Percentiles rank a stretch among this genome's conserved stretches.
Conservation (phyloP, 345 rosid genomes). For the Eucalyptus sideroxylon region DNA sequence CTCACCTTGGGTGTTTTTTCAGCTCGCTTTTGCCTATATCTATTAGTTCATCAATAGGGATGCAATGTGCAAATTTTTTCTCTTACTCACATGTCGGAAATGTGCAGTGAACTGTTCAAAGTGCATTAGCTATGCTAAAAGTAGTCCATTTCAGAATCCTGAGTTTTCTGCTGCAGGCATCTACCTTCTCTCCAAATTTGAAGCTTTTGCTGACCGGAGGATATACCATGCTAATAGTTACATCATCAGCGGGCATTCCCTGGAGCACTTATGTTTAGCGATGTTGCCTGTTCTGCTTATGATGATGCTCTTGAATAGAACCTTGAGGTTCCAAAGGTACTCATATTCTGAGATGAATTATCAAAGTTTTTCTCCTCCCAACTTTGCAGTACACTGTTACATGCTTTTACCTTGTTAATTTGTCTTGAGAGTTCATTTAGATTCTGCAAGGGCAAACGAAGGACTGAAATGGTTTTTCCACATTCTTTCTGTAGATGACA, state of each 20-base stretch:
- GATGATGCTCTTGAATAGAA: conserved; percentile 64
- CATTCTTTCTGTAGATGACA: not conserved
- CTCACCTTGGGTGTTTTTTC: not conserved
- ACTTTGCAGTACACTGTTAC: not conserved
- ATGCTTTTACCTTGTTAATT: not conserved
- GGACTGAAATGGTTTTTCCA: not conserved
- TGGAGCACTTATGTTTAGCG: conserved; percentile 63
- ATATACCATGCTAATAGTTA: conserved; percentile 43
- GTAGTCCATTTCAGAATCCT: not conserved
- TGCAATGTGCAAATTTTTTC: not conserved
- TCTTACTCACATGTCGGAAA: not conserved
- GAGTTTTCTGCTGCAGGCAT: conserved; percentile 25
- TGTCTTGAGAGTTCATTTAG: not conserved
- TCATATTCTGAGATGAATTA: not conserved
- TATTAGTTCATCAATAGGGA: not conserved
- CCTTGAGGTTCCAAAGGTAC: conserved; percentile 56
- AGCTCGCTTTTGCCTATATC: not conserved
- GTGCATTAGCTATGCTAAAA: not conserved
- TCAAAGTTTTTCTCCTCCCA: not conserved
- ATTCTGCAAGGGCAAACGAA: not conserved
- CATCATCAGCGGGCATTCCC: conserved; percentile 69
- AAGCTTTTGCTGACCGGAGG: conserved; percentile 50
- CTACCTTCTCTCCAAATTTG: conserved; percentile 41
- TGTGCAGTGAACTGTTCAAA: not conserved
- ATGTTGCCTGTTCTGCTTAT: conserved; percentile 36